These are phyloP conservation scores for Ophiosphaerella korrae DNA, from an alignment of 2,329 filamentous ascomycete species.

Conservation along the genomic window DNA sequence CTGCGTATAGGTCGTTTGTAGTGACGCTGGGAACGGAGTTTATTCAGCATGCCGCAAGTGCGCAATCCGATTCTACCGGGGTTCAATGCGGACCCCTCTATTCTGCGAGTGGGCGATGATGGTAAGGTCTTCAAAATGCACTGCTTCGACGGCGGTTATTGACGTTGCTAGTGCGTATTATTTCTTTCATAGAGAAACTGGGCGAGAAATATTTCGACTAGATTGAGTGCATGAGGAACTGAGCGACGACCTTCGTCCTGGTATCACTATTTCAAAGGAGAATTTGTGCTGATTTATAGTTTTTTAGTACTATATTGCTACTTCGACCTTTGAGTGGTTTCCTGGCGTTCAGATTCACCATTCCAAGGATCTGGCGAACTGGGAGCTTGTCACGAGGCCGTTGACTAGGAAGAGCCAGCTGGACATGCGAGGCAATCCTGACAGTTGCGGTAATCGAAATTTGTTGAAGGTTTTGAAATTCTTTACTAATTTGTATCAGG, in stretches of 20 bases:
- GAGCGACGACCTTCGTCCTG: too few relatives aligned
- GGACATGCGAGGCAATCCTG: conserved; percentile 58
- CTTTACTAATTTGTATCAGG: conserved; percentile 10
- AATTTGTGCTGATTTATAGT: not conserved
- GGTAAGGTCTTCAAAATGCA: conserved; percentile 8
- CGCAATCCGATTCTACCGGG: conserved; percentile 62
- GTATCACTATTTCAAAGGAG: not conserved
- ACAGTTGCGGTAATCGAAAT: conserved; percentile 50
- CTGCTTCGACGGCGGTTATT: not conserved
- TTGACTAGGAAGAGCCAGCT: conserved; percentile 58
- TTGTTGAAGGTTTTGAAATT: not conserved
- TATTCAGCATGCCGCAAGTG: conserved; percentile 38
- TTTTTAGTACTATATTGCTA: conserved; percentile 60
- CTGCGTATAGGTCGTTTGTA: not conserved
- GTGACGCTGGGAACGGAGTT: conserved; percentile 6
- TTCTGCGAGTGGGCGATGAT: conserved; percentile 55
- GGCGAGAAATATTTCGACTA: too few relatives aligned
- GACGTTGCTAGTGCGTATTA: conserved; percentile 8
- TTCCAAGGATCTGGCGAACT: conserved; percentile 59
- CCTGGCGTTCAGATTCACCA: conserved; percentile 62
- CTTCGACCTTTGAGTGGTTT: conserved; percentile 67
- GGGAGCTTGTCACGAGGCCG: conserved; percentile 60
- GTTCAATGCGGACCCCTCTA: conserved; percentile 67
- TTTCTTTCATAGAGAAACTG: not conserved
- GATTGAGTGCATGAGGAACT: too few relatives aligned